Evolutionary conservation across 768 basidiomycete genomes (phyloP).

Genomic region (Podaxis mareebaensis): DNA sequence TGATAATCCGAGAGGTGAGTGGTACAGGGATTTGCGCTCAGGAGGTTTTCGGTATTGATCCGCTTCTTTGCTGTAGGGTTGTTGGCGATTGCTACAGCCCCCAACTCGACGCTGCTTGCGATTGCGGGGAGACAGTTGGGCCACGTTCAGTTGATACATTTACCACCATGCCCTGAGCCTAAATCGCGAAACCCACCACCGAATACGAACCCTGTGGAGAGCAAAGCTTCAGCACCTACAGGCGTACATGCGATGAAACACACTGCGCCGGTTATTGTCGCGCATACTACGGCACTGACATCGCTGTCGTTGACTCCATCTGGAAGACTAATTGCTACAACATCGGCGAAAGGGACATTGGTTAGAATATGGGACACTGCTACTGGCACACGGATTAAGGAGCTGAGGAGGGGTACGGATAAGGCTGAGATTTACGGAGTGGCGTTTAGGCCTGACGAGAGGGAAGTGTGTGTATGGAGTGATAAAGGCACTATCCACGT

Average conservation of each 20-base stretch:
- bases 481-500: conserved; percentile 95
- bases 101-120: conserved; percentile 78
- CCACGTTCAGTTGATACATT: conserved; percentile 84
- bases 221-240: conserved; percentile 38
- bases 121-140: conserved; percentile 86
- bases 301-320: conserved; percentile 78
- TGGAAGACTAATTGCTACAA: conserved; percentile 80
- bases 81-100: conserved; percentile 75
- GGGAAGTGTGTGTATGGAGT: conserved; percentile 88
- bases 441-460: conserved; percentile 83
- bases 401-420: conserved; percentile 85
- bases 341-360: conserved; percentile 81
- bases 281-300: conserved; percentile 78
- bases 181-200: conserved; percentile 53
- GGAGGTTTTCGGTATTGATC: conserved; percentile 13
- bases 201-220: conserved; percentile 33
- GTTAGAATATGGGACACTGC: conserved; percentile 84
- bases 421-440: conserved; percentile 92
- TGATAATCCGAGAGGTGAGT: conserved; percentile 80
- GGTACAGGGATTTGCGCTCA: conserved; percentile 15
- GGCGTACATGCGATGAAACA: conserved; percentile 39
- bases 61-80: conserved; percentile 47
- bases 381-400: conserved; percentile 72
- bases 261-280: conserved; percentile 72
- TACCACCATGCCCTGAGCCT: conserved; percentile 76